Base-by-base conservation (phyloP, 495 filamentous ascomycete genomes). In the Hamigera avellanea region DNA sequence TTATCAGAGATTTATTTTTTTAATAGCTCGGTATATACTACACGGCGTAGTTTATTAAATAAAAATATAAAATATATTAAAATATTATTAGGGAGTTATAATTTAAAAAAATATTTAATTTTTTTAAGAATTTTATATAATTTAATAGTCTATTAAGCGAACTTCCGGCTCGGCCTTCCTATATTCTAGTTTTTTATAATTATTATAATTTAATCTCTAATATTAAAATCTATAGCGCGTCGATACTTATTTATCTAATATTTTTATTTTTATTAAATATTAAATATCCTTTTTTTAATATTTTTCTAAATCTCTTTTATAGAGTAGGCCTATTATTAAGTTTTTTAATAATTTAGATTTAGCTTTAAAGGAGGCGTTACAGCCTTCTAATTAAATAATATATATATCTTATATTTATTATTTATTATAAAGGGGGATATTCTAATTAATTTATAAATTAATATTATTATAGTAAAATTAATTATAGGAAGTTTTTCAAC, bases 401-500 rank as follows among this genome's bases (percentile, higher is more conserved):
- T 31, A n/a, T 26, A 9, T 2, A 15, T 9, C 32, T 38, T 8
- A 19, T 32, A 39, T 23, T 19, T 19, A 9, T 19, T 3, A 6
- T 36, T 19, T 6, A 26, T 14, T 2, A 26, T 4, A 15, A 39
- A 39, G 6, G 27, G 36, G 3, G 27, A 39, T 13, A 32, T 4
- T n/a, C 17, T 19, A 1, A 9, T 36, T 2, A 9, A 21, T 4
- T 36, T 17, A 12, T 36, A 8, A 12, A 8, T 4, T 36, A 36
- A 25, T 3, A 15, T 9, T 2, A 9, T 12, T 10, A 9, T 35
- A 5, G 41, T 30, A 26, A 56, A 53, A 26, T 59, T 32, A 7
- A 53, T 39, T 2, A 48, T 45, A 8, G 26, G 42, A n/a, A 49
- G 32, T 37, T 27, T 44, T 7, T 39, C 14, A 0, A 19, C 26